Base-by-base conservation (phyloP, 768 basidiomycete genomes). In the Trametes coccinea region DNA sequence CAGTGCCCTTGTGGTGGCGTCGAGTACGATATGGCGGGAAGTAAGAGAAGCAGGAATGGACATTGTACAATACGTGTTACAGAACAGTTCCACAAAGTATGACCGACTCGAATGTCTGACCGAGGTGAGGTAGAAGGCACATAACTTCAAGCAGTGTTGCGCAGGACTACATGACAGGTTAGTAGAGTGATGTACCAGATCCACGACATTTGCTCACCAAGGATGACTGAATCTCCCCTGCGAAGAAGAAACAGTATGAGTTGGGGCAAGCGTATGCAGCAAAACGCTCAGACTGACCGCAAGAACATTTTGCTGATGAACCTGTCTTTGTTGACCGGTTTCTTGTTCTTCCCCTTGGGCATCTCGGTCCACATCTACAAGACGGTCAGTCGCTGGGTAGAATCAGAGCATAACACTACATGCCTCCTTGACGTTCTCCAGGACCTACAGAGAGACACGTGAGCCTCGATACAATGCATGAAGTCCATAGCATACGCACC, bases 291-390 rank as follows among this genome's bases (percentile, higher is more conserved):
- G 31, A 55, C 86, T 53, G 69, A 90, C 92, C 93, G 84, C 63
- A 98, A 77, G 77, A 96, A 98, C 94, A 99, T 96, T 79, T 98
- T 99, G 75, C 94, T 96, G 74, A 99, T 96, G 80, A 98, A 99
- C 50, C 97, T 85, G 77, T 98, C 97, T 78, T 98, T 98, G 81
- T 98, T 98, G 59, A 98, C 88, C 6, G 97, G 93, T 73, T 98
- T 98, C 80, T 97, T 98, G 73, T 94, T 94, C 79, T 98, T 98
- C 43, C 94, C 95, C 76, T 98, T 98, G 17, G 97, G 97, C 49
- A 88, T 75, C 75, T 99, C 97, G 22, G 95, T 98, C 97, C 97
- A 98, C 96, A 98, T 98, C 94, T 99, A 63, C 17, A 49, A 1
- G 22, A 17, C 22, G 14, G 44, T 53, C 16, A 29, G 56, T 8